Base-by-base conservation (phyloP, 345 rosid species). In the Passiflora organensis region DNA sequence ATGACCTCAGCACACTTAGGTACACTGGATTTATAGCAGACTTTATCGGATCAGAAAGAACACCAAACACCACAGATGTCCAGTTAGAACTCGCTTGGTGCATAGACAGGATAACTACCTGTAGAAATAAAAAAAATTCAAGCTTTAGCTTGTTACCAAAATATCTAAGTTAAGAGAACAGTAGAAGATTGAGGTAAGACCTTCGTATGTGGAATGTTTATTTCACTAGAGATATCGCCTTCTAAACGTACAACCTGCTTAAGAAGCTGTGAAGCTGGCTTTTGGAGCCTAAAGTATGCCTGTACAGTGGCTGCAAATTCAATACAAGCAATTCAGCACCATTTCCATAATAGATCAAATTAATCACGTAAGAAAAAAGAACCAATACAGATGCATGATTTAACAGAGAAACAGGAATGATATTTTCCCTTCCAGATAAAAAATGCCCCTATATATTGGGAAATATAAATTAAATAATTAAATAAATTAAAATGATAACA, bases 81-180 rank as follows among this genome's bases (percentile, higher is more conserved):
- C 58, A 74, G 64, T 86, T 75, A 65, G 82, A 66, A 66, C 49
- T 69, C 14, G 71, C 64, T 58, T 59, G 78, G 63, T 81, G 81
- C 73, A 86, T 71, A 17, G 96, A 89, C 57, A 89, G 70, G 55
- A 93, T 44, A 54, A 74, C 79, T 73, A 93, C 95, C 99, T 93
- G 82, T 55, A 51, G 48, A 60, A 48, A n/a, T 51, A 38, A n/a
- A 62, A 58, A 47, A 6, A 32, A 5, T 46, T 44, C n/a, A n/a
- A n/a, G n/a, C 20, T 56, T 53, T 48, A 6, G 37, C 39, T 50
- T 53, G 15, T 19, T 14, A n/a, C 3, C 5, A 48, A 48, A 6
- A 20, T 53, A 17, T 16, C 39, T 41, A 34, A 32, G 0, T 10
- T 12, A 47, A 55, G 21, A 20, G 44, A 41, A 64, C 11, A 42